Evolutionary conservation across 306 rosid genomes (phyloP).

Genomic region (Vicia faba): DNA sequence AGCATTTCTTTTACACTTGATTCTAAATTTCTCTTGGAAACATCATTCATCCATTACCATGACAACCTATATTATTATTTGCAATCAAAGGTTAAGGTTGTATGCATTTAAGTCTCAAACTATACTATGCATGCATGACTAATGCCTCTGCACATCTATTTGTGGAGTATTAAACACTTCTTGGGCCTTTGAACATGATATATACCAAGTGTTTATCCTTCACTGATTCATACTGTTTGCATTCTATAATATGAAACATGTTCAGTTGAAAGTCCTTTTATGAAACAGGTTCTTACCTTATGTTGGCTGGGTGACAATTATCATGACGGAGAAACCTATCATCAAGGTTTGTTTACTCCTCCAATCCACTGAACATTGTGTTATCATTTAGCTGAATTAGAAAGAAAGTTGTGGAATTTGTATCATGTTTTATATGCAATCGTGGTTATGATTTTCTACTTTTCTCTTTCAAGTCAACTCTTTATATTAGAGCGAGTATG

Average conservation of each 20-base stretch:
- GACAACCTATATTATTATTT: slow-evolving; percentile 15
- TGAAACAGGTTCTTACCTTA: slow-evolving; percentile 80
- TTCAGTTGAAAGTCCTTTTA: neutral
- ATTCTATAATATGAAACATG: slow-evolving; percentile 1
- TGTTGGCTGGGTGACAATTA: slow-evolving; percentile 94
- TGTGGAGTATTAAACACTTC: slow-evolving; percentile 16
- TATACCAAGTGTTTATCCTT: neutral
- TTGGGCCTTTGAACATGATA: slow-evolving; percentile 5
- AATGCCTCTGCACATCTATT: slow-evolving; percentile 1
- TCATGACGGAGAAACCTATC: slow-evolving; percentile 94
- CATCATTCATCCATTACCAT: neutral
- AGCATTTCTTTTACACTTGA: slow-evolving; percentile 23
- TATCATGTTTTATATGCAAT: neutral
- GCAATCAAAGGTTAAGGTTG: slow-evolving; percentile 6
- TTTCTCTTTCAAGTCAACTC: slow-evolving; percentile 6
- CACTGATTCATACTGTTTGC: neutral
- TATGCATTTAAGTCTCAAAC: slow-evolving; percentile 6
- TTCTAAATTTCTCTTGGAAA: neutral
- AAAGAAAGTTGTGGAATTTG: neutral
- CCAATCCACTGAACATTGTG: neutral
- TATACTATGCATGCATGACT: neutral
- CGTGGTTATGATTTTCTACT: neutral
- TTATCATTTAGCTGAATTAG: slow-evolving; percentile 32
- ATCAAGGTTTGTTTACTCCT: slow-evolving; percentile 67
- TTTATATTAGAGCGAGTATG: neutral